phyloP scores from a whole-genome alignment of 1,284 basidiomycete species.

The Austroboletus niveus region DNA sequence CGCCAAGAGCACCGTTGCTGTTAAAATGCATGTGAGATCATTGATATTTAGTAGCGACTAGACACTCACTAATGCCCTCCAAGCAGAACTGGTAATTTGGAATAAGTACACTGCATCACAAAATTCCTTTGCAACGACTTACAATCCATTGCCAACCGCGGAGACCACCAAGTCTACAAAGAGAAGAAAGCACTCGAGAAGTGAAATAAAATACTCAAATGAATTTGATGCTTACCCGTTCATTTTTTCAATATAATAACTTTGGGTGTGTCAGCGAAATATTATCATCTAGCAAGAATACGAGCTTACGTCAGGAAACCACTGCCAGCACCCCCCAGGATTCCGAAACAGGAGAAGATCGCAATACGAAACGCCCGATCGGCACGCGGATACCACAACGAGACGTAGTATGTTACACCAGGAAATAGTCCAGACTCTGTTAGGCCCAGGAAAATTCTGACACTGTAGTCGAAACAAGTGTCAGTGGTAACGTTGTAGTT shows the following conservation, averaged over 20 bases:
- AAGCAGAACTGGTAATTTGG: slow-evolving; percentile 28
- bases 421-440: slow-evolving; percentile 18
- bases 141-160: slow-evolving; percentile 49
- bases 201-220: not conserved
- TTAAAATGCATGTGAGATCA: not conserved
- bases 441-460: slow-evolving; percentile 37
- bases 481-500: slow-evolving; percentile 2
- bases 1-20: slow-evolving; percentile 40
- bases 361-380: slow-evolving; percentile 15
- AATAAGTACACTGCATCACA: not conserved
- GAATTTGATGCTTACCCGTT: slow-evolving; percentile 10
- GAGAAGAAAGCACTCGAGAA: not conserved
- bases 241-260: slow-evolving; percentile 17
- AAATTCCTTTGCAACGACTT: slow-evolving; percentile 16
- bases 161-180: slow-evolving; percentile 33
- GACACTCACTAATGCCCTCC: slow-evolving; percentile 29
- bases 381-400: slow-evolving; percentile 19
- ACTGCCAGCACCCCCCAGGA: slow-evolving; percentile 16
- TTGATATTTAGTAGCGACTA: not conserved
- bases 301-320: slow-evolving; percentile 18
- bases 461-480: slow-evolving; percentile 25
- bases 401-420: slow-evolving; percentile 18
- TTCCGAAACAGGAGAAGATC: slow-evolving; percentile 11
- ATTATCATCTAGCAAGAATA: not conserved
- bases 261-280: slow-evolving; percentile 7